These are phyloP conservation scores for Acidomyces sp. DNA, from an alignment of 495 filamentous ascomycete species.

Conservation along the genomic window DNA sequence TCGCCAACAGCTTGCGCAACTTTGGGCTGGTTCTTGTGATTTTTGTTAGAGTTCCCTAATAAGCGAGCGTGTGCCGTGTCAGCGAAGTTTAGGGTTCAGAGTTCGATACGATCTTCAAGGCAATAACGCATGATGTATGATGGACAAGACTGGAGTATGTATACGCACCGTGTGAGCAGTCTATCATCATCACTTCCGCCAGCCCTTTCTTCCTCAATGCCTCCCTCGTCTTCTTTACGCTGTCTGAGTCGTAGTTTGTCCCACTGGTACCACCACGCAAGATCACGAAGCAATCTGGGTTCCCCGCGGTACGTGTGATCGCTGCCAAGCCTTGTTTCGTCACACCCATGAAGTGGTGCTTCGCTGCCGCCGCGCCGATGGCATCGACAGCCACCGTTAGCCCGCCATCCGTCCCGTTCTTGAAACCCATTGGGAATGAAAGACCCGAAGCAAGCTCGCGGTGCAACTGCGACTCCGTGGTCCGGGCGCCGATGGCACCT, in stretches of 20 bases:
- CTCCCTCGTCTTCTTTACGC: conserved; percentile 64
- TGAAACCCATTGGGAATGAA: conserved; percentile 97
- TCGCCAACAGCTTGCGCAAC: conserved; percentile 72
- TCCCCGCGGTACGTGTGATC: conserved; percentile 83
- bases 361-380: conserved; percentile 77
- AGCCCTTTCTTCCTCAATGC: conserved; percentile 73
- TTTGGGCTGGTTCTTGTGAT: conserved; percentile 80
- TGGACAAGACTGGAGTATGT: too few species aligned
- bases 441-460: conserved; percentile 92
- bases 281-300: conserved; percentile 95
- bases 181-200: conserved; percentile 86
- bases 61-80: too few species aligned
- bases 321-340: conserved; percentile 97
- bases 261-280: conserved; percentile 81
- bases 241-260: conserved; percentile 87
- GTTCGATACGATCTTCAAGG: too few species aligned
- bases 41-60: conserved; percentile 58
- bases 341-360: conserved; percentile 96
- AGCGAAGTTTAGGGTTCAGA: too few species aligned
- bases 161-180: conserved; percentile 76
- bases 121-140: too few species aligned
- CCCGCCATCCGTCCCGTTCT: conserved; percentile 97
- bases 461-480: conserved; percentile 94
- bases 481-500: conserved; percentile 89
- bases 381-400: conserved; percentile 91